phyloP scores from a whole-genome alignment of 805 yeast genomes.

The Hanseniaspora osmophila region DNA sequence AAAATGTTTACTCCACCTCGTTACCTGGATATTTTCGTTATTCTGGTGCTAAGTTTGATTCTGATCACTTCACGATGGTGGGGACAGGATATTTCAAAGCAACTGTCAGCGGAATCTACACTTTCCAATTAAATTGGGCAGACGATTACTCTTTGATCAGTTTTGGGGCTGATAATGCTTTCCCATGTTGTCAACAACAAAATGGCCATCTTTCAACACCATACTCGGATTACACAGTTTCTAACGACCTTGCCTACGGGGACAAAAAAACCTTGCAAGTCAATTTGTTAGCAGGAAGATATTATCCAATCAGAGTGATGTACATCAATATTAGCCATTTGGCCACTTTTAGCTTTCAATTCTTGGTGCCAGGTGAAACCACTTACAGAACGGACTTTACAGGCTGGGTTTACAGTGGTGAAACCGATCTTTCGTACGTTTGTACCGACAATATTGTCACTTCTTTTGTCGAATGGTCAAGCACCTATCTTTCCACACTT shows the following conservation, averaged over 20 bases:
- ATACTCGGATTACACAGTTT: not conserved
- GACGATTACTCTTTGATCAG: slow-evolving; percentile 24
- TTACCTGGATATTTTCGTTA: not conserved
- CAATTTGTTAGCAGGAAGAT: slow-evolving; percentile 14
- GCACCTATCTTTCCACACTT: not conserved
- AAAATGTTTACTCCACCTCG: not conserved
- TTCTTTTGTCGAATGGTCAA: not conserved
- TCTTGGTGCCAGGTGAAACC: slow-evolving; percentile 10
- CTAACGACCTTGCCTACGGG: not conserved
- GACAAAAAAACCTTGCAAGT: slow-evolving; percentile 3
- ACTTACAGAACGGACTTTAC: slow-evolving; percentile 7
- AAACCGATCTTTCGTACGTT: not conserved
- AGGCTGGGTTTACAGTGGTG: slow-evolving; percentile 7
- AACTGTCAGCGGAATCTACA: slow-evolving; percentile 18
- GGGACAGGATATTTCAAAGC: slow-evolving; percentile 18
- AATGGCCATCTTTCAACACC: not conserved
- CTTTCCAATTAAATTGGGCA: slow-evolving; percentile 11
- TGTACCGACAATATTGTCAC: slow-evolving; percentile 2
- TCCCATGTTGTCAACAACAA: slow-evolving; percentile 22
- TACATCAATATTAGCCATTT: slow-evolving; percentile 10
- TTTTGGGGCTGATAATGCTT: slow-evolving; percentile 21
- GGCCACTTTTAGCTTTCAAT: slow-evolving; percentile 8
- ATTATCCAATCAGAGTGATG: slow-evolving; percentile 18
- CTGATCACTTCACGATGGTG: slow-evolving; percentile 11
- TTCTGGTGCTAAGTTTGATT: not conserved